Base-by-base conservation (phyloP, 208 protist species). In the Naegleria fowleri region DNA sequence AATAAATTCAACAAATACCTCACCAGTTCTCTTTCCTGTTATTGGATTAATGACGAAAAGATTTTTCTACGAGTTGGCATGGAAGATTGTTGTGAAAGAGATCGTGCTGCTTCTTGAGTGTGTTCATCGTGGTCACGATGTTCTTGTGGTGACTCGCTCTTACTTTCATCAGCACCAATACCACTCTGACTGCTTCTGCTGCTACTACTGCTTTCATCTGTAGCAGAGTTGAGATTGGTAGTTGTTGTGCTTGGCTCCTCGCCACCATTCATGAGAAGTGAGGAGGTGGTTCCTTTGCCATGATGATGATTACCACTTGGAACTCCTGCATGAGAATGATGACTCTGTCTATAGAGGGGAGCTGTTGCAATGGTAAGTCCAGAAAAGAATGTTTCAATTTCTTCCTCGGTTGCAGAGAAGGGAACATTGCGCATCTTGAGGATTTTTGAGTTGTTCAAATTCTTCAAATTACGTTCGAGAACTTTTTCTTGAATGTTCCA, bases 1-100 rank as follows among this genome's bases (percentile, higher is more conserved):
- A 13, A n/a, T n/a, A 86, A 86, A 86, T 33, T 86, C 83, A 41
- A 86, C 83, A 51, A 40, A 86, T 5, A 38, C 83, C 19, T 51
- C 39, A 16, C 83, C 83, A 86, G 36, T 86, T 86, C n/a, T 0
- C 48, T 86, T 86, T 29, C 67, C 29, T 36, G 13, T 79, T 9
- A 79, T 36, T 2, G 67, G 67, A 9, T 79, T 79, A 13, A 79
- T 13, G n/a, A 79, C 67, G 36, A 79, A 79, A 36, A 79, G 6
- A 79, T 33, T 36, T 79, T 79, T 36, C 29, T 79, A 36, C 16
- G 7, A 36, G 6, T 29, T 36, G 67, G 7, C 16, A 36, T 33
- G 1, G 19, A 36, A 0, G 55, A 22, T 67, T 67, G 55, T 19
- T 67, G 19, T 3, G 55, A 15, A 3, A 29, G 55, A 67, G 43